Percentiles rank a stretch among this genome's conserved stretches.
Evolutionary conservation across 805 yeast genomes (phyloP).

Genomic region (Candida sonorensis): DNA sequence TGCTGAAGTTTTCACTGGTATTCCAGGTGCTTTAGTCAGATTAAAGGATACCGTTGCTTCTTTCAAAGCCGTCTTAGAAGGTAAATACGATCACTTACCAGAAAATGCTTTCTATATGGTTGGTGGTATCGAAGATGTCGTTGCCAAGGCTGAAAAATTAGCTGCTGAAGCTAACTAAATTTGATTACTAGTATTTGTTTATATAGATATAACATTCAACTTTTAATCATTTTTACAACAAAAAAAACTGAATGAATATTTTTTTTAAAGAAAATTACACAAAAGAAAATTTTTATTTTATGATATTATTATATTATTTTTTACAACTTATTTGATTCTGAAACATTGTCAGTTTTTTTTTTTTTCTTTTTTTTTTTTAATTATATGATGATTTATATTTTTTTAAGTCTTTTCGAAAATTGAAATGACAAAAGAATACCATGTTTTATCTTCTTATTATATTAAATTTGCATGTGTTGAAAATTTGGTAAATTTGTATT

Average conservation of each 20-base stretch:
- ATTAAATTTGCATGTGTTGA: no score
- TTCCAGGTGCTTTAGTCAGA: constrained; percentile 95
- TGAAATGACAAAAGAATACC: no score
- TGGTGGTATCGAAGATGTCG: constrained; percentile 98
- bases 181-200: constrained; percentile 4
- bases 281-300: no score
- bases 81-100: constrained; percentile 98
- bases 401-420: no score
- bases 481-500: no score
- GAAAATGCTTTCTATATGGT: constrained; percentile 99
- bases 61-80: constrained; percentile 94
- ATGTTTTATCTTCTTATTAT: no score
- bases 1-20: constrained; percentile 99
- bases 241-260: no score
- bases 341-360: constrained; percentile 10
- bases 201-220: constrained; percentile 4
- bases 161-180: constrained; percentile 81
- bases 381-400: constrained; percentile 2
- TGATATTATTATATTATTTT: constrained; percentile 5
- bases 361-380: constrained; percentile 4
- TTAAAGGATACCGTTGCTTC: constrained; percentile 91
- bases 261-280: no score
- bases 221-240: no score
- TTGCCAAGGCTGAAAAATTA: constrained; percentile 98
- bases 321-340: constrained; percentile 10